Conservation (phyloP, 1,139 yeast genomes). For the Yamadazyma sp. region DNA sequence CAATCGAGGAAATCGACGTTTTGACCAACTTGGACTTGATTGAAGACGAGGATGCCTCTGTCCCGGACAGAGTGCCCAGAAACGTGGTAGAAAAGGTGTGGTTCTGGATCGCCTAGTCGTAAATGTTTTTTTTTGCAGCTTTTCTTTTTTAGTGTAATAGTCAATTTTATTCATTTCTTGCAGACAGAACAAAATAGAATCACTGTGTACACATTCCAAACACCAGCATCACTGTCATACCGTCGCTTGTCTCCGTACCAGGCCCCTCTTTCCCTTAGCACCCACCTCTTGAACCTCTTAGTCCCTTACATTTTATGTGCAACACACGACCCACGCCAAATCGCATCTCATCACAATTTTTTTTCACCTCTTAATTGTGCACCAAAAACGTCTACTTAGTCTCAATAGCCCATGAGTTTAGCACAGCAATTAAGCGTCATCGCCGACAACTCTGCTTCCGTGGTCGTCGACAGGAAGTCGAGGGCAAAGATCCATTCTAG, state of each 20-base stretch:
- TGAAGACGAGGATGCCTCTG: slow-evolving; percentile 37
- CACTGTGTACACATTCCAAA: not conserved
- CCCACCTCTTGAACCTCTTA: no score
- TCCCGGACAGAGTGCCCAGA: slow-evolving; percentile 31
- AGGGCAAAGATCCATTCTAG: slow-evolving; percentile 86
- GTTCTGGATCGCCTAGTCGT: slow-evolving; percentile 36
- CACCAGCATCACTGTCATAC: no score
- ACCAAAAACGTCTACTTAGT: not conserved
- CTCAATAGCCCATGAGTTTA: slow-evolving; percentile 48
- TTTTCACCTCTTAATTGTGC: not conserved
- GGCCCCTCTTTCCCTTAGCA: no score
- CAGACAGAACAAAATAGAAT: not conserved
- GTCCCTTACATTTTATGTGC: not conserved
- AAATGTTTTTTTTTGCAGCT: not conserved
- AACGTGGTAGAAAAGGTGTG: slow-evolving; percentile 36
- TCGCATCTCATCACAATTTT: slow-evolving; percentile 11
- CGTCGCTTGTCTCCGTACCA: no score
- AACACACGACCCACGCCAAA: slow-evolving; percentile 3
- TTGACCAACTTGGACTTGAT: slow-evolving; percentile 45
- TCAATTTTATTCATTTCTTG: not conserved
- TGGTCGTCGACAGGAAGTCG: slow-evolving; percentile 82
- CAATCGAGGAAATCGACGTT: slow-evolving; percentile 44
- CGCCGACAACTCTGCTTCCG: slow-evolving; percentile 64
- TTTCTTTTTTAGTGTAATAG: not conserved
- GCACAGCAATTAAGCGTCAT: slow-evolving; percentile 81